Evolutionary conservation across 2,329 filamentous ascomycete genomes (phyloP).

Genomic region (Cucurbitaria berberidis): DNA sequence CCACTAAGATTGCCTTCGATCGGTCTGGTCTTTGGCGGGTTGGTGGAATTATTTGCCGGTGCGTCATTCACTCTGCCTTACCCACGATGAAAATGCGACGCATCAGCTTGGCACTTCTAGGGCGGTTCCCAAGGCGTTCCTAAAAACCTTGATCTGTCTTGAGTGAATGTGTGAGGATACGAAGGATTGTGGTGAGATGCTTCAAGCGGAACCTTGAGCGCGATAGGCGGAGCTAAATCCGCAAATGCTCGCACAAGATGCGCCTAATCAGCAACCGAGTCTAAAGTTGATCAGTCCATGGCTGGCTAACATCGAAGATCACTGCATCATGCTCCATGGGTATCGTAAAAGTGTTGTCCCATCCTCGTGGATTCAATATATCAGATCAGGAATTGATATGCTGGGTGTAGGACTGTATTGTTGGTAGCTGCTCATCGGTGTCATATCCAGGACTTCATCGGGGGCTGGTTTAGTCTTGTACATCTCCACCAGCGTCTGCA

Average conservation of each 20-base stretch:
- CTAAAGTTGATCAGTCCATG: slow-evolving; percentile 13
- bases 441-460: no score
- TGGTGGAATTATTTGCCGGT: not conserved
- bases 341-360: slow-evolving; percentile 36
- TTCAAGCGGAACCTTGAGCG: not conserved
- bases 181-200: not conserved
- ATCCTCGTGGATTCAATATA: slow-evolving; percentile 36
- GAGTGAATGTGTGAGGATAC: not conserved
- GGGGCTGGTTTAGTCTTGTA: no score
- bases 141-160: slow-evolving; percentile 5
- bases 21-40: not conserved
- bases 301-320: slow-evolving; percentile 22
- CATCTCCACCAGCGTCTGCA: slow-evolving; percentile 36
- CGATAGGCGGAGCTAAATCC: not conserved
- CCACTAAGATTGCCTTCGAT: not conserved
- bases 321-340: slow-evolving; percentile 36
- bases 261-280: not conserved
- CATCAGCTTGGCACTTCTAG: slow-evolving; percentile 9
- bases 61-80: not conserved
- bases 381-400: slow-evolving; percentile 35
- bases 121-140: slow-evolving; percentile 12
- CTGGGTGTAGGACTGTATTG: slow-evolving; percentile 23
- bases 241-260: not conserved
- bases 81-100: not conserved
- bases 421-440: slow-evolving; percentile 27